Evolutionary conservation across 1,284 basidiomycete genomes (phyloP).

Genomic region (Phaffia rhodozyma): DNA sequence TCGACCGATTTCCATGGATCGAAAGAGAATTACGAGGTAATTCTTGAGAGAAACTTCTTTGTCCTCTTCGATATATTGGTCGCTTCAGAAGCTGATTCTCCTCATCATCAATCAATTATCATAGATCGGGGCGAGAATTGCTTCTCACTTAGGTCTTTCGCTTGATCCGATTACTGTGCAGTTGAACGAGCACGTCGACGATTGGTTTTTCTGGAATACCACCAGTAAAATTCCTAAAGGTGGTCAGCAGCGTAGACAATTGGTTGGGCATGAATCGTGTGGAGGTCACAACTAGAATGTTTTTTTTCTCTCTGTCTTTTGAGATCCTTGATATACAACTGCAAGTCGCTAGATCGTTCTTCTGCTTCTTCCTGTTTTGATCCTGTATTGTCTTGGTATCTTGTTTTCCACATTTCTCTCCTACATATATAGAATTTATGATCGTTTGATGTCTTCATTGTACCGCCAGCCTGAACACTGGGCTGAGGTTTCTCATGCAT

Average conservation of each 20-base stretch:
- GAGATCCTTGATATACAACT: no score
- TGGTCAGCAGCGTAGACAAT: conserved; percentile 5
- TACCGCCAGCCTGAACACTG: no score
- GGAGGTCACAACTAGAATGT: no score
- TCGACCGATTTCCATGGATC: conserved; percentile 28
- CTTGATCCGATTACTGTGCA: conserved; percentile 19
- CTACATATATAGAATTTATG: no score
- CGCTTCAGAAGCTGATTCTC: background rate
- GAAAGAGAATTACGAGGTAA: conserved; percentile 33
- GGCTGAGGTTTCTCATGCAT: no score
- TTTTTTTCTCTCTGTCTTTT: no score
- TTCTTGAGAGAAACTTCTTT: background rate
- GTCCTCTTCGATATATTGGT: background rate
- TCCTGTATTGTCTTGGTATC: no score
- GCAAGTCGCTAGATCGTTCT: no score
- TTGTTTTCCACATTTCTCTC: no score
- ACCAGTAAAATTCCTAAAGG: conserved; percentile 4
- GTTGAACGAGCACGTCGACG: conserved; percentile 19
- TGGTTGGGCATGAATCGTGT: no score
- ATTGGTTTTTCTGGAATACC: conserved; percentile 15
- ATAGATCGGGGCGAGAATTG: conserved; percentile 27
- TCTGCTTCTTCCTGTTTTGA: no score
- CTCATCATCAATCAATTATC: background rate
- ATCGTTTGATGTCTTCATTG: no score
- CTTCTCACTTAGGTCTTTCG: conserved; percentile 23